Conservation (phyloP, 2,329 filamentous ascomycete species). For the Aspergillus sp. region DNA sequence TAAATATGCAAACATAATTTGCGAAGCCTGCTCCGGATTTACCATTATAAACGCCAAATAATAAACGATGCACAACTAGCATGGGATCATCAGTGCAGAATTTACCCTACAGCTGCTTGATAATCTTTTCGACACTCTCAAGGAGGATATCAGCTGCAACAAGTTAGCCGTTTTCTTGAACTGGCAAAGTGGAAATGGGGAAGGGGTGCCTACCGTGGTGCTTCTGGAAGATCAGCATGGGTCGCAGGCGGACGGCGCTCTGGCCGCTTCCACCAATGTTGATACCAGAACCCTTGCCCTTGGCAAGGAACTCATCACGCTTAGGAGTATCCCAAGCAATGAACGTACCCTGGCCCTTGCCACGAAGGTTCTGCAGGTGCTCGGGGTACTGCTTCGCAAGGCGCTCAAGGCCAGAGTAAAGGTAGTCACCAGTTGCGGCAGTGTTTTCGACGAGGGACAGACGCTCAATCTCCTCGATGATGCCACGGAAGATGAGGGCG, state of each 20-base stretch:
- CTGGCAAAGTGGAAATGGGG: neutral
- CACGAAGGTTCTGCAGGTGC: slow-evolving; percentile 79
- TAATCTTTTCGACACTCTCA: slow-evolving; percentile 73
- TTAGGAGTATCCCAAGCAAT: slow-evolving; percentile 85
- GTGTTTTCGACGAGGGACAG: slow-evolving; percentile 78
- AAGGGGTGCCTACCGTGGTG: slow-evolving; percentile 62
- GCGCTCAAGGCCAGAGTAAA: slow-evolving; percentile 67
- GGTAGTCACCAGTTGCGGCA: slow-evolving; percentile 73
- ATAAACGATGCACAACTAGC: neutral
- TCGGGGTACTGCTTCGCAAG: slow-evolving; percentile 71
- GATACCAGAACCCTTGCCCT: slow-evolving; percentile 76
- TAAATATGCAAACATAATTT: neutral
- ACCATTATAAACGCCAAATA: slow-evolving; percentile 8
- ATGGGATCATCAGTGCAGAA: neutral
- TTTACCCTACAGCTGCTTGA: slow-evolving; percentile 44
- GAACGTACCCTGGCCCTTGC: slow-evolving; percentile 86
- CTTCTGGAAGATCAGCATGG: slow-evolving; percentile 92
- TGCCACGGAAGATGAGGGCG: slow-evolving; percentile 80
- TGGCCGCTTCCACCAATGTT: slow-evolving; percentile 85
- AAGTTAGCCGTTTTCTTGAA: slow-evolving; percentile 16
- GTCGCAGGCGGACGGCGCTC: slow-evolving; percentile 73
- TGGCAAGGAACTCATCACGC: slow-evolving; percentile 74
- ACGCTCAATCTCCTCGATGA: slow-evolving; percentile 76
- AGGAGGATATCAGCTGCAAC: slow-evolving; percentile 70
- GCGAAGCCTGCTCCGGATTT: neutral